These are phyloP conservation scores for Excoecaria cochinchinensis DNA, from an alignment of 345 rosid species.

Conservation along the genomic window DNA sequence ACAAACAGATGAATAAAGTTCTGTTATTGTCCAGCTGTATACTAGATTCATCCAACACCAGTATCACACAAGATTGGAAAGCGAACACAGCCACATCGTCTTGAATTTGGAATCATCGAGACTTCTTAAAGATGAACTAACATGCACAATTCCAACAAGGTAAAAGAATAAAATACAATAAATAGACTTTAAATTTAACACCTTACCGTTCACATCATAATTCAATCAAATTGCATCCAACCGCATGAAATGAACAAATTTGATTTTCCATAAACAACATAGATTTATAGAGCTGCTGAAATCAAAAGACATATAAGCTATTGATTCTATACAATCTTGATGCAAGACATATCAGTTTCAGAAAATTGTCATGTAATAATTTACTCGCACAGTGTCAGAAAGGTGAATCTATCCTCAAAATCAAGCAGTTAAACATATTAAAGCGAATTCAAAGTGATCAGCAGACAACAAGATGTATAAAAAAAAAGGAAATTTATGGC, in stretches of 20 bases:
- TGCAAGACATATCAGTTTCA: not conserved
- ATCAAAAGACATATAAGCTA: not conserved
- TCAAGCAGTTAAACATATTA: not conserved
- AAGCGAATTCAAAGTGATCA: not conserved
- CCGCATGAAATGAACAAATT: constrained; percentile 3
- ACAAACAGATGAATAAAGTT: no score
- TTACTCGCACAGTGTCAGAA: not conserved
- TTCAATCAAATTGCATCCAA: not conserved
- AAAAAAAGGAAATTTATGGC: not conserved
- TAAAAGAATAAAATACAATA: not conserved
- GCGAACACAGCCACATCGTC: not conserved
- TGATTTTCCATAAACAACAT: not conserved
- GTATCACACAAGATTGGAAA: not conserved
- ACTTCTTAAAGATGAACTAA: not conserved
- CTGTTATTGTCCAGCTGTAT: not conserved
- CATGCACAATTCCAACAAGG: not conserved
- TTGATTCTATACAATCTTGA: not conserved
- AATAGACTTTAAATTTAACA: not conserved
- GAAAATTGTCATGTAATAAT: not conserved
- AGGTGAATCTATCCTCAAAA: not conserved
- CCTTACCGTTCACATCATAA: not conserved
- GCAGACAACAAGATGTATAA: not conserved
- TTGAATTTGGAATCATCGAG: not conserved
- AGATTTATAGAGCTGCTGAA: not conserved
- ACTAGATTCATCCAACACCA: constrained; percentile 1